Conservation (phyloP, 768 basidiomycete genomes). For the Lactifluus volemus region DNA sequence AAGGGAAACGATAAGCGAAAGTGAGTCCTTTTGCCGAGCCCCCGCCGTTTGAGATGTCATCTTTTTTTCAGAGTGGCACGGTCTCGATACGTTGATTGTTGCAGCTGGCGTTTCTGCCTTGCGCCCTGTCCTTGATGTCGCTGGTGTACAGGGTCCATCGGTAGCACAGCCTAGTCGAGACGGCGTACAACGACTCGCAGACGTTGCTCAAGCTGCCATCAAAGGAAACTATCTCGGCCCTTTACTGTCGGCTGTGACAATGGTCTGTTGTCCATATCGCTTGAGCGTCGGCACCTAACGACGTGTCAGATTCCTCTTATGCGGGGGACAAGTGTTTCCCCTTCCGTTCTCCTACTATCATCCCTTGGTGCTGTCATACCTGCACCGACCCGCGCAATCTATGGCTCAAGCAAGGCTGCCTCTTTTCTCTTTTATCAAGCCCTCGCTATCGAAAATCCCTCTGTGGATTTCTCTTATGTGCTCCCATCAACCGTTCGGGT, state of each 20-base stretch:
- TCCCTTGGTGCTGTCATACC: constrained; percentile 74
- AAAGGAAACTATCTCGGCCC: constrained; percentile 65
- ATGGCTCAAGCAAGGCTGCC: constrained; percentile 77
- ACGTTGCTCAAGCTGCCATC: constrained; percentile 48
- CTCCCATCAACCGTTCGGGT: constrained; percentile 69
- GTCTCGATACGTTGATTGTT: constrained; percentile 76
- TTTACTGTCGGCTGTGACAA: constrained; percentile 56
- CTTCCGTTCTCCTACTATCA: constrained; percentile 72
- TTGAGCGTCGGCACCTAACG: neutral
- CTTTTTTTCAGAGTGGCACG: constrained; percentile 54
- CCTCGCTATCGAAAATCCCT: constrained; percentile 71
- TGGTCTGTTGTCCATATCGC: constrained; percentile 38
- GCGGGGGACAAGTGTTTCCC: constrained; percentile 48
- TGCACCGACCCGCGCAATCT: constrained; percentile 78
- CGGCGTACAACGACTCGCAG: constrained; percentile 51
- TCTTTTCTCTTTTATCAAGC: constrained; percentile 70
- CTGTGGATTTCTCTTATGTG: constrained; percentile 50
- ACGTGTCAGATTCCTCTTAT: constrained; percentile 64
- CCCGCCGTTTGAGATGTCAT: neutral
- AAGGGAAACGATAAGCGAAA: constrained; percentile 41
- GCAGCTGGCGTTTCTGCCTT: constrained; percentile 80
- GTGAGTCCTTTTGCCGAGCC: constrained; percentile 32
- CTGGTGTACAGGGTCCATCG: constrained; percentile 39
- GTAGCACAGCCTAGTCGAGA: constrained; percentile 35
- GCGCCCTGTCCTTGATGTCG: constrained; percentile 62